phyloP scores from a whole-genome alignment of 805 yeast genomes.

The Wickerhamiella spandovensis region DNA sequence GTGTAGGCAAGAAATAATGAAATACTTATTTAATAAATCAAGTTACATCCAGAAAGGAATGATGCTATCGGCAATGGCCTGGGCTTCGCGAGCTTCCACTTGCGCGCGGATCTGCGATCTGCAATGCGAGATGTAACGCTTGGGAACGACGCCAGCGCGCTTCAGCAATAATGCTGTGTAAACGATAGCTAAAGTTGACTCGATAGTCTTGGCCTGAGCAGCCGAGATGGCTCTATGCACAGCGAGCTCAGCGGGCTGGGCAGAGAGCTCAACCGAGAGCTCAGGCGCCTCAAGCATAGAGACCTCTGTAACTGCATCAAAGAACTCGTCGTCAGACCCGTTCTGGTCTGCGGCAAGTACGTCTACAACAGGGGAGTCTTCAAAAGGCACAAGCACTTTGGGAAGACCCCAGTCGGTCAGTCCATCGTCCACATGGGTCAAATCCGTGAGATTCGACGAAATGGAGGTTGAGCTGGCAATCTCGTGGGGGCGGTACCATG shows the following conservation, averaged over 20 bases:
- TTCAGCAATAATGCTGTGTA: conserved; percentile 6
- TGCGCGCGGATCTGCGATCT: neutral
- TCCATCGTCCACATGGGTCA: conserved; percentile 17
- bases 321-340: conserved; percentile 1
- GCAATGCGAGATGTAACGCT: neutral
- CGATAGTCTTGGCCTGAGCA: conserved; percentile 1
- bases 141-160: neutral
- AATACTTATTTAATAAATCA: neutral
- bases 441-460: conserved; percentile 7
- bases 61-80: neutral
- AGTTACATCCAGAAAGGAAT: neutral
- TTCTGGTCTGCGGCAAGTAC: neutral
- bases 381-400: conserved; percentile 10
- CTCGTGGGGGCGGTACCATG: neutral
- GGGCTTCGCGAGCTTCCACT: neutral
- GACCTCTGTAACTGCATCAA: conserved; percentile 2
- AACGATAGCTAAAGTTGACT: conserved; percentile 4
- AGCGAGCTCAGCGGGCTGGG: too few species aligned
- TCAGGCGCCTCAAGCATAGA: neutral
- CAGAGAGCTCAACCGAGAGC: neutral
- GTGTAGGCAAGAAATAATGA: too few species aligned
- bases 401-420: conserved; percentile 22
- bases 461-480: conserved; percentile 2
- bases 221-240: neutral
- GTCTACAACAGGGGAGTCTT: neutral